Evolutionary conservation across 1,284 basidiomycete genomes (phyloP), one percentile per base, ranked within the genome.

Genomic region (Tausonia pullulans): DNA sequence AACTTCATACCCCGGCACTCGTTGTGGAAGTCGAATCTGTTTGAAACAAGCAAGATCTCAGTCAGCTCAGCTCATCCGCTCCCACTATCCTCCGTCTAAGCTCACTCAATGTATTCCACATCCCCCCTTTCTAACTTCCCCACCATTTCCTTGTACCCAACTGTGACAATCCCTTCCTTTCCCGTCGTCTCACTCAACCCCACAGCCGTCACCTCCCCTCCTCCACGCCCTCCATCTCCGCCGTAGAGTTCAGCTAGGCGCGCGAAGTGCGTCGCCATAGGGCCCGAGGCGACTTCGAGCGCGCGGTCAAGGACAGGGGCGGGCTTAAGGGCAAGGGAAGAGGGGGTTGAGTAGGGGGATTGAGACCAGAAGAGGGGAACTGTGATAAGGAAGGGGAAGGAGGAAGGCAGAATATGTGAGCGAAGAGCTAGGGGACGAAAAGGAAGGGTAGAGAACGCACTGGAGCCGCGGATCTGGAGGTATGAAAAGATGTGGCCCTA

Each of bases 131-230:
- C 72, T 44, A 91, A 74, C 67, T 83, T 82, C 10, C 81, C 76
- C 68, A 87, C 83, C 60, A 84, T 84, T 45, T 88, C 82, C 49
- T 83, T 78, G 73, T 91, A 98, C 8, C 86, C 88, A 64, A 83
- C 79, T 0, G 92, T 91, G 11, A 98, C 82, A 1, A 79, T 76
- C 0, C 82, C 86, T 76, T 98, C 94, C 72, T 89, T 95, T 7
- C 95, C 94, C 7, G 84, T 81, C 72, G 89, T 86, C 72, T 98
- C 95, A 0, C 93, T 90, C 5, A 98, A 81, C 71, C 97, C 97
- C 63, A 96, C 81, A 66, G 88, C 81, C 2, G 83, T 86, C 90
- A 27, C 27, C 27, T 27, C 27, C 27, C 27, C 27, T 27, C 27
- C 27, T 27, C 27, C 27, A 27, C 27, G 27, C 27, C 27, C 27